Evolutionary conservation across 306 rosid species (phyloP).

Genomic region (Fragaria ananassa): DNA sequence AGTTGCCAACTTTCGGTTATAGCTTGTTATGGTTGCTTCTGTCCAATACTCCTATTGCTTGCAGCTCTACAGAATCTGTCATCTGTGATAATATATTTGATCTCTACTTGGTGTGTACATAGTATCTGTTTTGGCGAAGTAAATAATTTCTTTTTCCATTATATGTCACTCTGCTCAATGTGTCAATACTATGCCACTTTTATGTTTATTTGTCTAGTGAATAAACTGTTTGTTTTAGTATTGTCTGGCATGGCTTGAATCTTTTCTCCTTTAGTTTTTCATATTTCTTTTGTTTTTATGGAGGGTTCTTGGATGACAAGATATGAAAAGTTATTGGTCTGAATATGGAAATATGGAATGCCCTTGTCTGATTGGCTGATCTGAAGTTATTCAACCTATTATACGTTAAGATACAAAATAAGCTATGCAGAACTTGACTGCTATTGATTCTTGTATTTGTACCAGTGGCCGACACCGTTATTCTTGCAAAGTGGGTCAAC

Average conservation of each 20-base stretch:
- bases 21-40: neutral
- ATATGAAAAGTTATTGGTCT: neutral
- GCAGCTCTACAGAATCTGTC: neutral
- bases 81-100: neutral
- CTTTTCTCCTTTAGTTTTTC: neutral
- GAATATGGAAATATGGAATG: neutral
- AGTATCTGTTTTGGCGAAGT: neutral
- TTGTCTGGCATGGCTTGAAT: neutral
- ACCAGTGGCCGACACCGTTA: slow-evolving; percentile 53
- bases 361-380: neutral
- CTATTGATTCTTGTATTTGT: slow-evolving; percentile 27
- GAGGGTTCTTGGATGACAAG: neutral
- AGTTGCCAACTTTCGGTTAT: neutral
- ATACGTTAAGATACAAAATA: neutral
- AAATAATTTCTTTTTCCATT: neutral
- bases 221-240: neutral
- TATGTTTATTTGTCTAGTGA: neutral
- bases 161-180: neutral
- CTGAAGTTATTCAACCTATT: neutral
- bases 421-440: slow-evolving; percentile 2
- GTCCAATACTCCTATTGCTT: neutral
- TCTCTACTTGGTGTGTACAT: neutral
- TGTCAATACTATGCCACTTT: neutral
- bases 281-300: neutral
- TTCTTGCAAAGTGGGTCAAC: slow-evolving; percentile 60